phyloP scores from a whole-genome alignment of 2,329 filamentous ascomycete genomes.

The Epichloe baconii region DNA sequence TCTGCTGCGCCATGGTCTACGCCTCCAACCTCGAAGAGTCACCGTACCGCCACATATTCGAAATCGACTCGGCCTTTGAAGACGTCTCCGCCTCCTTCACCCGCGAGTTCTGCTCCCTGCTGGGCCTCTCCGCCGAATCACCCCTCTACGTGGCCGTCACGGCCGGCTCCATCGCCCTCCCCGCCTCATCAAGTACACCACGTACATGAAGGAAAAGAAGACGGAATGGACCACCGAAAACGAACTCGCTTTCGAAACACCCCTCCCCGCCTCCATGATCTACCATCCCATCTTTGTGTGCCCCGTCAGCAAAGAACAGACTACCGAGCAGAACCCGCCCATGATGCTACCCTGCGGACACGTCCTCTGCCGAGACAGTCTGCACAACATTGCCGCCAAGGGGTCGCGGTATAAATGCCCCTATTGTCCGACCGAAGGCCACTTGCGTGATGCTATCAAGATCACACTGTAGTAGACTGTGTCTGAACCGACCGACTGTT shows the following conservation, averaged over 20 bases:
- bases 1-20: constrained; percentile 72
- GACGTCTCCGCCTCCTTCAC: constrained; percentile 82
- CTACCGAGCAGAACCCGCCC: constrained; percentile 81
- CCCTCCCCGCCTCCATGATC: constrained; percentile 45
- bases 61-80: constrained; percentile 62
- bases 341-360: constrained; percentile 97
- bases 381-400: constrained; percentile 68
- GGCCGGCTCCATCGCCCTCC: constrained; percentile 82
- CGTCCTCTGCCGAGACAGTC: constrained; percentile 74
- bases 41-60: constrained; percentile 69
- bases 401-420: constrained; percentile 82
- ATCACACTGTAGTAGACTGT: constrained; percentile 43
- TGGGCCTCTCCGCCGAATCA: constrained; percentile 81
- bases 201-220: constrained; percentile 74
- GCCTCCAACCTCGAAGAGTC: constrained; percentile 59
- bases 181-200: constrained; percentile 74
- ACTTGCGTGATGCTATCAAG: constrained; percentile 60
- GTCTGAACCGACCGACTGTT: neutral
- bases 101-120: constrained; percentile 82
- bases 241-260: constrained; percentile 71
- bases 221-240: constrained; percentile 91
- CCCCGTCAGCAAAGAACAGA: constrained; percentile 92
- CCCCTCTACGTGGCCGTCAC: constrained; percentile 88
- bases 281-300: constrained; percentile 98
- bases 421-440: constrained; percentile 81